Evolutionary conservation across 2,329 filamentous ascomycete species (phyloP).

Genomic region (Cladobotryum mycophilum): DNA sequence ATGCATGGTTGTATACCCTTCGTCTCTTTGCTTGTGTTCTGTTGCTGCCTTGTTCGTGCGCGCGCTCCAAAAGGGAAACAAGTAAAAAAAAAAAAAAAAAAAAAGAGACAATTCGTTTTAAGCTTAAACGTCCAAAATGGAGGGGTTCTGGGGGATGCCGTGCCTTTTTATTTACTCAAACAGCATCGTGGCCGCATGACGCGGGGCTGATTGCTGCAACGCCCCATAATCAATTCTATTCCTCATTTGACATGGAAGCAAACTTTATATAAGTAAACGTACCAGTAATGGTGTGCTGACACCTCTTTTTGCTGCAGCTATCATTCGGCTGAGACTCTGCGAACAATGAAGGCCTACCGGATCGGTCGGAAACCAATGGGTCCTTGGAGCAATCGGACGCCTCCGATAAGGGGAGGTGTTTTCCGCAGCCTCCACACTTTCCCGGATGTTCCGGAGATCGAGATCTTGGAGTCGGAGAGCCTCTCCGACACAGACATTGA

Average conservation of each 20-base stretch:
- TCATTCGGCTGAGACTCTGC: slow-evolving; percentile 46
- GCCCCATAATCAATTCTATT: not conserved
- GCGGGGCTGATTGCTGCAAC: not conserved
- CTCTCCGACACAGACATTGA: slow-evolving; percentile 7
- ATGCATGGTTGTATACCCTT: not conserved
- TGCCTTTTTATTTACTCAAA: not conserved
- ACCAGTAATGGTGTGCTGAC: slow-evolving; percentile 12
- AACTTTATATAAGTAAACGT: not conserved
- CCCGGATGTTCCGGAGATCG: slow-evolving; percentile 14
- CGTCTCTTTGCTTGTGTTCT: not conserved
- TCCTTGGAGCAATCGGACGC: slow-evolving; percentile 52
- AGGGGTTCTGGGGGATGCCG: not conserved
- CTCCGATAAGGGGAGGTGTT: slow-evolving; percentile 50
- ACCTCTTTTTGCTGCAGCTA: slow-evolving; percentile 38
- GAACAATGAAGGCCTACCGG: slow-evolving; percentile 53
- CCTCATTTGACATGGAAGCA: not conserved
- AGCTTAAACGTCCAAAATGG: slow-evolving; percentile 5
- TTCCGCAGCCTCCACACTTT: slow-evolving; percentile 11
- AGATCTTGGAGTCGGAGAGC: slow-evolving; percentile 7
- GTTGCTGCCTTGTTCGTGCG: not conserved
- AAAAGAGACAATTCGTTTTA: slow-evolving; percentile 8
- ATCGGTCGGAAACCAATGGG: slow-evolving; percentile 50
- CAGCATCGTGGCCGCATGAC: slow-evolving; percentile 2
- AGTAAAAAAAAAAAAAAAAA: not conserved
- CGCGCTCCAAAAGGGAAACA: not conserved